Evolutionary conservation across 2,329 filamentous ascomycete species (phyloP), one percentile per base, ranked within the genome.

Genomic region (Magnaporthiopsis rhizophila): DNA sequence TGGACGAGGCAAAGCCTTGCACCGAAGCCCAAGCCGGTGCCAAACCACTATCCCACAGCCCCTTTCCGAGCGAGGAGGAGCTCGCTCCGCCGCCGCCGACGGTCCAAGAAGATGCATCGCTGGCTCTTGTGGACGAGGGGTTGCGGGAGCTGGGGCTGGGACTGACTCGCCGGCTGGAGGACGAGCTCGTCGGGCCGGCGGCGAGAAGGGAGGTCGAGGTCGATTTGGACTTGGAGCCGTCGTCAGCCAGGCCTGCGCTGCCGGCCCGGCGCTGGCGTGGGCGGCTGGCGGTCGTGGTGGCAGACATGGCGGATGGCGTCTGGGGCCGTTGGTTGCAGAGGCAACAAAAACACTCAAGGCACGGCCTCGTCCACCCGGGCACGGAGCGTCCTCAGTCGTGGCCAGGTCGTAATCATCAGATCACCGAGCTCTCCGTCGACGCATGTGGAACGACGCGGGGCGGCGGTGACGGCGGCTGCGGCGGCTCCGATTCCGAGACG

Each of bases 1-100:
- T 67, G 4, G 80, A 81, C 2, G 81, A 77, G 7, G 83, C 82
- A 62, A 86, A 77, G 53, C 80, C 82, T 65, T 84, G 81, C 3
- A 86, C 79, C 6, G 83, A 83, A 3, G 80, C 76, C 83, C 83
- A 86, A 69, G 78, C 81, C 38, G 83, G 79, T 1, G 79, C 74
- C 77, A 82, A 83, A 28, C 65, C 38, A 2, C 81, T 79, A 64
- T 80, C 81, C 12, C 84, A 72, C 60, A 84, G 74, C 34, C 78
- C 76, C 61, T 76, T 73, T 58, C 75, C 77, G 59, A 75, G 6
- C 26, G 62, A 73, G 9, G 70, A 67, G n/a, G 68, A 64, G 56
- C 64, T 69, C 59, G 67, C 67, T 28, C 67, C 67, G 28, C 64
- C 45, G 11, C 45, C 58, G 60, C 61, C 9, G 66, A 26, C 28